Evolutionary conservation across 1,284 basidiomycete species (phyloP).

Genomic region (Puccinia hordei): DNA sequence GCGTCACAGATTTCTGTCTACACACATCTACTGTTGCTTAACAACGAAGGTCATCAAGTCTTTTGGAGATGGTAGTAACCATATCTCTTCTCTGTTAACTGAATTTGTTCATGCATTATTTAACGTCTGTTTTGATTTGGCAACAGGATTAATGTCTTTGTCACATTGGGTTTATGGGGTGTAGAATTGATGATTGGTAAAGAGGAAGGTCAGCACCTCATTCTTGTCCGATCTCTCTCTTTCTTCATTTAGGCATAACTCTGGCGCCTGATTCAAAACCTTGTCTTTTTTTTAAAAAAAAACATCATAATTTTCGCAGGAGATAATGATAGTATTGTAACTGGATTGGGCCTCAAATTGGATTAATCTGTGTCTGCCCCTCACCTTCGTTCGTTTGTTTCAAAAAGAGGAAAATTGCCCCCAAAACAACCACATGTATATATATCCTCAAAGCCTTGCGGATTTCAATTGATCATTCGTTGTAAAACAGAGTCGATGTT

Average conservation of each 20-base stretch:
- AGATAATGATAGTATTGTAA: slow-evolving; percentile 51
- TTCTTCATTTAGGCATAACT: neutral
- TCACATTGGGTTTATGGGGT: slow-evolving; percentile 76
- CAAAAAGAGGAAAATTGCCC: neutral
- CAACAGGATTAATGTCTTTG: slow-evolving; percentile 72
- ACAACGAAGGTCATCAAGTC: slow-evolving; percentile 50
- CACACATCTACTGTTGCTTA: slow-evolving; percentile 47
- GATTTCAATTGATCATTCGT: neutral
- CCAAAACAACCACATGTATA: neutral
- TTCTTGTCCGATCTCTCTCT: neutral
- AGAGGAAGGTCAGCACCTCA: slow-evolving; percentile 67
- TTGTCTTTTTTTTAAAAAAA: too few relatives aligned
- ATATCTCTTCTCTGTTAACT: neutral
- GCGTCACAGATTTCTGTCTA: slow-evolving; percentile 42
- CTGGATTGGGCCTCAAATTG: slow-evolving; percentile 46
- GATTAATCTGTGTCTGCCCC: slow-evolving; percentile 4
- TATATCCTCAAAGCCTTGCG: neutral
- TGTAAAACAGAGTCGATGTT: neutral
- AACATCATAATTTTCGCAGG: neutral
- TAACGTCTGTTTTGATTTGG: neutral
- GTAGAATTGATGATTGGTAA: slow-evolving; percentile 74
- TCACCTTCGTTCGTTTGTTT: neutral
- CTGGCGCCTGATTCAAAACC: neutral
- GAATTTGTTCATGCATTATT: slow-evolving; percentile 60
- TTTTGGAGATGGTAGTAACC: slow-evolving; percentile 50